These are phyloP conservation scores for Eucalyptus cloeziana DNA, from an alignment of 345 rosid genomes.

Conservation along the genomic window DNA sequence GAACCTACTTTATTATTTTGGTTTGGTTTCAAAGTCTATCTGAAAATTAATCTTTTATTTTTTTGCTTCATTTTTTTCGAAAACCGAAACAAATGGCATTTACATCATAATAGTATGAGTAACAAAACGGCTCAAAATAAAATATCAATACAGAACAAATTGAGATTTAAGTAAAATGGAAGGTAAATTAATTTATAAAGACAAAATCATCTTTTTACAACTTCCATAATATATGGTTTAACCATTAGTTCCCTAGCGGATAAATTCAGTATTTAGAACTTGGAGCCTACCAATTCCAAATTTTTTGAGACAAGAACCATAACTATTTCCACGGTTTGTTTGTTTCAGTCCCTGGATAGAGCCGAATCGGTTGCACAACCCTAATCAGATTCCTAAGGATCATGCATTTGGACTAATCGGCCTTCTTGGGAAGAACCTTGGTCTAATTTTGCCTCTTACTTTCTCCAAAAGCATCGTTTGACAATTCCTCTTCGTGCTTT, in stretches of 20 bases:
- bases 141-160: not conserved
- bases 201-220: not conserved
- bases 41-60: not conserved
- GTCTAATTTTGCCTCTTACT: not conserved
- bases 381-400: not conserved
- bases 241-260: accelerated
- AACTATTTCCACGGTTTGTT: not conserved
- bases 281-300: not conserved
- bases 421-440: not conserved
- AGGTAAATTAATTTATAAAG: no score
- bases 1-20: not conserved
- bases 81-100: not conserved
- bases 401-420: not conserved
- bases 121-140: not conserved
- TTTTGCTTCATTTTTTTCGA: not conserved
- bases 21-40: accelerated
- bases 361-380: not conserved
- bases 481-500: not conserved
- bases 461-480: not conserved
- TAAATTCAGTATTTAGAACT: not conserved
- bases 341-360: accelerated
- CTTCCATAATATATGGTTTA: not conserved
- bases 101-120: not conserved
- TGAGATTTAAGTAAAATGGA: not conserved
- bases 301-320: not conserved